phyloP scores from a whole-genome alignment of 192 early-diverging fungal genomes.

The Cetraspora pellucida region DNA sequence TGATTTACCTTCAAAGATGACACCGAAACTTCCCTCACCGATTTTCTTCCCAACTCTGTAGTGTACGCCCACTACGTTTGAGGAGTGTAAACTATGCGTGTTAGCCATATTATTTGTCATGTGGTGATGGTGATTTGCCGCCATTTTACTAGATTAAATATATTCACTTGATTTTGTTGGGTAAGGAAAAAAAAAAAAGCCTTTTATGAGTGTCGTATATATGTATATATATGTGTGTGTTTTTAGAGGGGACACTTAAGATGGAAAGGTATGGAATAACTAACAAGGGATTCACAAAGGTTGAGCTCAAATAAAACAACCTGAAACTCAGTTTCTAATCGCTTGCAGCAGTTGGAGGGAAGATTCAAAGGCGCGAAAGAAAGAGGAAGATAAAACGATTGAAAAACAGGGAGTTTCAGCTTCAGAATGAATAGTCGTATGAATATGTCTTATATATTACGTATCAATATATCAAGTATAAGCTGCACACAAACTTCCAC shows the following conservation, averaged over 20 bases:
- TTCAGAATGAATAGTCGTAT: too few species aligned
- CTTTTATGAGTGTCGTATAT: background rate
- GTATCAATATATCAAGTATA: too few species aligned
- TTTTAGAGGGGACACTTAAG: background rate
- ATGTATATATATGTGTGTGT: background rate
- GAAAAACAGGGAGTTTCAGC: too few species aligned
- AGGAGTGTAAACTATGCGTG: constrained; percentile 47
- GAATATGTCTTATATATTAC: too few species aligned
- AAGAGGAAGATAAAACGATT: background rate
- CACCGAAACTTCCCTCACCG: constrained; percentile 97
- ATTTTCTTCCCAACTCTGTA: constrained; percentile 95
- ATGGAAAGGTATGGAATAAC: too few species aligned
- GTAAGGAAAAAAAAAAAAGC: background rate
- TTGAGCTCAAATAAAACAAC: background rate
- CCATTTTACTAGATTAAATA: background rate
- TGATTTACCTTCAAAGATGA: constrained; percentile 93
- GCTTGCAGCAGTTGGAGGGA: background rate
- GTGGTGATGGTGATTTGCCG: constrained; percentile 32
- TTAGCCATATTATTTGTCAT: constrained; percentile 33
- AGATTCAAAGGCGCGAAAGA: background rate
- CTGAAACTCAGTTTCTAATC: background rate
- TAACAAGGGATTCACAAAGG: too few species aligned
- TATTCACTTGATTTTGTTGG: background rate
- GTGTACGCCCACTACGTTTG: constrained; percentile 94
- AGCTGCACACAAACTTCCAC: too few species aligned